These are phyloP conservation scores for Phaeosphaeriaceae sp. DNA, from an alignment of 2,329 filamentous ascomycete species.

Conservation along the genomic window DNA sequence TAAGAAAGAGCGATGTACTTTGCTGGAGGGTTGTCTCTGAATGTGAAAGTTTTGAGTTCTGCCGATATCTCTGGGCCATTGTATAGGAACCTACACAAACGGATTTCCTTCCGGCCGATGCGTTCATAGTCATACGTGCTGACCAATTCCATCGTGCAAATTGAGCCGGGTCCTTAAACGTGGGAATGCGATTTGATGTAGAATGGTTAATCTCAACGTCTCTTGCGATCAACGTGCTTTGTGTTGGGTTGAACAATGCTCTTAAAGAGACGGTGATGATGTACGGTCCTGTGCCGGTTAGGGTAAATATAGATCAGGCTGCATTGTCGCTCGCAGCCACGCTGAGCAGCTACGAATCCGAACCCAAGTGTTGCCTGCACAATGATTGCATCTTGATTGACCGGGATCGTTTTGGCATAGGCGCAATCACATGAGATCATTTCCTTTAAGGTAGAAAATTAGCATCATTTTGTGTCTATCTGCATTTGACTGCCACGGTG, in stretches of 20 bases:
- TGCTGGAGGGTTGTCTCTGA: not conserved
- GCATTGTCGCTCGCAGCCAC: not conserved
- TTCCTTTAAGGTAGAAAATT: too few species aligned
- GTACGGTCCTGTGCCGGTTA: not conserved
- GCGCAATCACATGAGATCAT: too few species aligned
- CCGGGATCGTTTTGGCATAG: not conserved
- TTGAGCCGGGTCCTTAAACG: too few species aligned
- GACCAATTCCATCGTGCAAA: not conserved
- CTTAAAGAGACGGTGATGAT: too few species aligned
- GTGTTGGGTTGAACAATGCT: too few species aligned
- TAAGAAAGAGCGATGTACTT: not conserved
- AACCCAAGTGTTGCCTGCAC: not conserved
- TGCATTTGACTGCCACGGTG: too few species aligned
- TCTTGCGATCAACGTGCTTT: too few species aligned
- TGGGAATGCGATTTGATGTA: too few species aligned
- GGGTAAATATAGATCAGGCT: not conserved
- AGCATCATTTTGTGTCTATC: too few species aligned
- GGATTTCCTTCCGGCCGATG: not conserved
- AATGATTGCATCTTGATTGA: not conserved
- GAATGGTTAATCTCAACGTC: too few species aligned
- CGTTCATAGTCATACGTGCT: not conserved
- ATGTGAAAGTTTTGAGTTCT: not conserved
- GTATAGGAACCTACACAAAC: not conserved
- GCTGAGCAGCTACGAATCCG: not conserved
- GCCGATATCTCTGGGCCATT: not conserved